A percentile compares a stretch with the other conserved stretches of the same genome.
Conservation (phyloP, 768 basidiomycete species). For the Auricularia auricula-judae region DNA sequence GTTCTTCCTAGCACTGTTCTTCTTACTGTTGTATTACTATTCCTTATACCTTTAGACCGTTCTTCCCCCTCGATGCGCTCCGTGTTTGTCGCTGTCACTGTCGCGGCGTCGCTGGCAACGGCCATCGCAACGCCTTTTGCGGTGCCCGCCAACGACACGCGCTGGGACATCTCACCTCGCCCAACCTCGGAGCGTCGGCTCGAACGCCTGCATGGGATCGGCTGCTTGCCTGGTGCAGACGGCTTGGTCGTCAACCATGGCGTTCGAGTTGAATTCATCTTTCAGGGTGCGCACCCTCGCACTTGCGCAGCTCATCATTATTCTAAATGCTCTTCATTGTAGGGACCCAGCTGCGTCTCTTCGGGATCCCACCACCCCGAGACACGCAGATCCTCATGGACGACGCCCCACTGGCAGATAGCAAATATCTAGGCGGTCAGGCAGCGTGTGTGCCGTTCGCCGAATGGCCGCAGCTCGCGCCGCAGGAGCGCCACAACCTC, state of each 20-base stretch:
- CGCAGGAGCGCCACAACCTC: background rate
- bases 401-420: background rate
- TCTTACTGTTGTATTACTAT: background rate
- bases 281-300: background rate
- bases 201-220: background rate
- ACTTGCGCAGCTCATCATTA: background rate
- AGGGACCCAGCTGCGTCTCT: background rate
- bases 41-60: background rate
- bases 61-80: background rate
- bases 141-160: background rate
- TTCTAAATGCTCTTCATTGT: background rate
- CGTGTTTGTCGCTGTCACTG: background rate
- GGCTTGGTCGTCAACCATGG: background rate
- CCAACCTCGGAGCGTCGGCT: background rate
- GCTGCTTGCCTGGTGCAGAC: background rate
- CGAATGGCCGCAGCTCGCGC: background rate
- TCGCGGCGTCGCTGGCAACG: background rate
- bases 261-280: background rate
- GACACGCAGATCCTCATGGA: background rate
- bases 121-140: background rate
- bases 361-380: background rate
- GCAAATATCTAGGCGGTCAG: too few species aligned
- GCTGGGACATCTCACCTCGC: background rate
- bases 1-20: background rate
- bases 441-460: too few species aligned